phyloP scores from a whole-genome alignment of 352 stramenopile genomes.

The Pythium oligandrum region DNA sequence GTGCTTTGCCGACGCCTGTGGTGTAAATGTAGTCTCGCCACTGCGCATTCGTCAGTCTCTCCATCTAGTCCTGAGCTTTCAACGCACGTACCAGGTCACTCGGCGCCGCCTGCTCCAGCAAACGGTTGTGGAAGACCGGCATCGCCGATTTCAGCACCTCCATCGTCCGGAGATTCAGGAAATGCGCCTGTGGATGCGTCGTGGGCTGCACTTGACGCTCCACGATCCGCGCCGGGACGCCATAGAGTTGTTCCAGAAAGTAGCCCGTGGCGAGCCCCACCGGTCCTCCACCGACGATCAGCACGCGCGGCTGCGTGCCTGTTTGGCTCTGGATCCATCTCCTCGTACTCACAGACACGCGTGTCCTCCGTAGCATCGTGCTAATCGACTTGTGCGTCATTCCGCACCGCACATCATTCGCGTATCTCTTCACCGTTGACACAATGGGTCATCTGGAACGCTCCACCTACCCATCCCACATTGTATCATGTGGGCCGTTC shows the following conservation, averaged over 20 bases:
- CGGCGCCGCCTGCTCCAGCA: slow-evolving; percentile 55
- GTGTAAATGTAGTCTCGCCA: slow-evolving; percentile 87
- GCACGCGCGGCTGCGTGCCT: slow-evolving; percentile 26
- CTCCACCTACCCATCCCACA: slow-evolving; percentile 1
- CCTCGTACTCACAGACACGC: too few relatives aligned
- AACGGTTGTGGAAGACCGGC: slow-evolving; percentile 62
- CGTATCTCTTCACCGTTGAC: slow-evolving; percentile 22
- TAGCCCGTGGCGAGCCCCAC: slow-evolving; percentile 64
- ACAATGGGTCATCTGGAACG: too few relatives aligned
- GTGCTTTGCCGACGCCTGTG: slow-evolving; percentile 52
- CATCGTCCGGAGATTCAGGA: slow-evolving; percentile 93
- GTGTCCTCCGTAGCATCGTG: too few relatives aligned
- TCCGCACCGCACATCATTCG: not conserved
- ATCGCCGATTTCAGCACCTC: slow-evolving; percentile 87
- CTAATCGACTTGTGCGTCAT: slow-evolving; percentile 8
- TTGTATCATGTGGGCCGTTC: not conserved
- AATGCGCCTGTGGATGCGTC: slow-evolving; percentile 92
- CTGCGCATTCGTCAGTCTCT: slow-evolving; percentile 18
- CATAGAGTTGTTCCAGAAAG: slow-evolving; percentile 68
- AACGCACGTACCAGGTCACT: slow-evolving; percentile 41
- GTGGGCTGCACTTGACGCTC: slow-evolving; percentile 70
- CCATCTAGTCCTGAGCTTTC: not conserved
- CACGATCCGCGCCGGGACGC: slow-evolving; percentile 65
- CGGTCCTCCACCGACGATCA: slow-evolving; percentile 71
- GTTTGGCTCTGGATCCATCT: slow-evolving; percentile 5